Base-by-base conservation (phyloP, 2,329 filamentous ascomycete species). In the Chaetomium strumarium region DNA sequence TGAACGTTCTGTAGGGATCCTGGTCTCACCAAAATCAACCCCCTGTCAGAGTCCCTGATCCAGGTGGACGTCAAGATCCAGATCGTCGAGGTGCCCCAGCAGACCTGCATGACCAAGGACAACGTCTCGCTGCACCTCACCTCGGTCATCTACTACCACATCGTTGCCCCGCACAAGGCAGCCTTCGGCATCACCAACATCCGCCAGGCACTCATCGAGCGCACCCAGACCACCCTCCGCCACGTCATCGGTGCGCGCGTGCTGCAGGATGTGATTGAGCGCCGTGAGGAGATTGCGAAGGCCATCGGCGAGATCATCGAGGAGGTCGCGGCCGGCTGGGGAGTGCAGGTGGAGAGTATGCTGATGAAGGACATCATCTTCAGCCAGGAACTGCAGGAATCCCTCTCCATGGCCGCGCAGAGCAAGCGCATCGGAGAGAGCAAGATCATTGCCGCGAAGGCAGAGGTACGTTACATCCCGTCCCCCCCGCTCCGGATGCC, bases 361-460 rank as follows among this genome's bases (percentile, higher is more conserved):
- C 84, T 99, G 62, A 92, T 99, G 80, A 97, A 99, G 75, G 93
- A 99, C 71, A 95, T 99, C 67, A 88, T 97, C 68, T 99, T 99
- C 81, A 90, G 84, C 72, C 84, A 90, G 66, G 93, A 97, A 62
- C 79, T 99, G 41, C 93, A 99, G 72, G 92, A 97, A 66, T 93
- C 88, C 16, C 82, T 99, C 46, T 95, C 89, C 67, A 97, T 99
- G 93, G 93, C 93, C 37, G 93, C 93, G 3, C 93, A 99, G 79
- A 90, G 86, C 76, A 97, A 97, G 86, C 86, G 93, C 62, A 96
- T 96, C 52, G 93, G 93, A 74, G 93, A 99, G 73, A 90, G 86
- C 75, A 99, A 99, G 79, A 90, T 99, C 68, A 97, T 99, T 67
- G 90, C 90, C 53, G 93, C 93, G 58, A 89, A 93, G 70, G 93